Base-by-base conservation (phyloP, 805 yeast genomes). In the Saccharomycopsis amapae region DNA sequence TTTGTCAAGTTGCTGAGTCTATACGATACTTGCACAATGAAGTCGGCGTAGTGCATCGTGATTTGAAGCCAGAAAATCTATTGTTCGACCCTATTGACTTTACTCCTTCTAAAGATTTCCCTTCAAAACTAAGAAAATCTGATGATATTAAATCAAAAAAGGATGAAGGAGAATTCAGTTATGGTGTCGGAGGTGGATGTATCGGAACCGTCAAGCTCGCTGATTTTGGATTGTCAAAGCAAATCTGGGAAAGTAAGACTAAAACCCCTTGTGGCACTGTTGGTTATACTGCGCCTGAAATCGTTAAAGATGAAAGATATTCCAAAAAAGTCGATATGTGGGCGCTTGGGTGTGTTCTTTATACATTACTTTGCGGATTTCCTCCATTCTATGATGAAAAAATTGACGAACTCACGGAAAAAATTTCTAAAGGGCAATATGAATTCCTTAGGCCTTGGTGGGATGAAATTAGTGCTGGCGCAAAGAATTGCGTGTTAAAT, bases 241-340 rank as follows among this genome's bases (percentile, higher is more conserved):
- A 88, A 59, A 79, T 90, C 26, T 83, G 88, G 80, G 85, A 83
- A 57, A 75, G 81, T 40, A 85, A 85, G 56, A 85, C 97, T 19
- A 86, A 87, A 72, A 93, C 98, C 0, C 98, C 98, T 0, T 93
- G 98, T 66, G 98, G 98, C 42, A 93, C 98, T 1, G 96, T 93
- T 15, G 97, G 97, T 2, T 93, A 93, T 59, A 90, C 97, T 2
- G 98, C 98, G 0, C 98, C 98, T 0, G 98, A 93, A 63, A 90
- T 93, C 55, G 97, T 93, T 34, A 80, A 83, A 53, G 97, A 93
- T 62, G 95, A 89, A 66, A 73, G 80, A 39, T 93, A 93, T 60
- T 85, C 96, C 1, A 87, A 85, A 67, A 83, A 88, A 53, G 98
- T 93, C 31, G 98, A 93, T 62, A 86, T 93, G 93, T 93, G 98